A percentile compares a stretch with the other conserved stretches of the same genome.
Evolutionary conservation across 1,139 yeast species (phyloP).

Genomic region (Saccharomycopsis phalli): DNA sequence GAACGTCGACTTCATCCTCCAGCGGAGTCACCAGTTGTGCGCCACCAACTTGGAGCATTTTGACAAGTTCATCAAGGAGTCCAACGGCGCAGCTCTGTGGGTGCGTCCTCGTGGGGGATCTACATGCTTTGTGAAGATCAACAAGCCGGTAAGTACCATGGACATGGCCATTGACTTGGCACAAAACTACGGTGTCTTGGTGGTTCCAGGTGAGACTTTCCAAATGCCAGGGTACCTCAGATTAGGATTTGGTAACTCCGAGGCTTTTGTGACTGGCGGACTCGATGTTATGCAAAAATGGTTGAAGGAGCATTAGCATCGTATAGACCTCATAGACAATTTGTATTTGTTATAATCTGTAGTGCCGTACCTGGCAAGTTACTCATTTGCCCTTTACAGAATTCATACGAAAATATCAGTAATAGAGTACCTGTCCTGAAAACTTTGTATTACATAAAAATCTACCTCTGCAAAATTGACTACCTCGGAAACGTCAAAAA

Average conservation of each 20-base stretch:
- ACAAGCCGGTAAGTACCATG: slow-evolving; percentile 28
- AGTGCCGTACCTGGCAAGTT: too few species aligned
- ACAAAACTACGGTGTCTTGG: slow-evolving; percentile 29
- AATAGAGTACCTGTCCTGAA: too few species aligned
- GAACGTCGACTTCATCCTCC: slow-evolving; percentile 30
- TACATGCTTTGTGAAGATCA: slow-evolving; percentile 36
- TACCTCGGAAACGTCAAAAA: too few species aligned
- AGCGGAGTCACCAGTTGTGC: slow-evolving; percentile 35
- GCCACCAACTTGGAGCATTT: slow-evolving; percentile 31
- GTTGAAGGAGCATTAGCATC: too few species aligned
- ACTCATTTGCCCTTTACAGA: too few species aligned
- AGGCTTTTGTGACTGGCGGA: too few species aligned
- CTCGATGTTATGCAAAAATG: too few species aligned
- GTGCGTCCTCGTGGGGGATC: slow-evolving; percentile 43
- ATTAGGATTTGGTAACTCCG: slow-evolving; percentile 44
- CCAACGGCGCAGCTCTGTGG: slow-evolving; percentile 34
- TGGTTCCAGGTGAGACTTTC: slow-evolving; percentile 48
- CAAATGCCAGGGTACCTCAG: slow-evolving; percentile 36
- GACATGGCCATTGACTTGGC: slow-evolving; percentile 34
- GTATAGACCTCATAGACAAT: too few species aligned
- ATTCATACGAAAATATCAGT: too few species aligned
- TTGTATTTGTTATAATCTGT: too few species aligned
- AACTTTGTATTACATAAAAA: too few species aligned
- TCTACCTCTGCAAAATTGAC: too few species aligned
- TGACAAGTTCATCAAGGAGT: slow-evolving; percentile 29